A percentile compares a stretch with the other conserved stretches of the same genome.
Evolutionary conservation across 495 filamentous ascomycete species (phyloP).

Genomic region (Podospora fimiseda): DNA sequence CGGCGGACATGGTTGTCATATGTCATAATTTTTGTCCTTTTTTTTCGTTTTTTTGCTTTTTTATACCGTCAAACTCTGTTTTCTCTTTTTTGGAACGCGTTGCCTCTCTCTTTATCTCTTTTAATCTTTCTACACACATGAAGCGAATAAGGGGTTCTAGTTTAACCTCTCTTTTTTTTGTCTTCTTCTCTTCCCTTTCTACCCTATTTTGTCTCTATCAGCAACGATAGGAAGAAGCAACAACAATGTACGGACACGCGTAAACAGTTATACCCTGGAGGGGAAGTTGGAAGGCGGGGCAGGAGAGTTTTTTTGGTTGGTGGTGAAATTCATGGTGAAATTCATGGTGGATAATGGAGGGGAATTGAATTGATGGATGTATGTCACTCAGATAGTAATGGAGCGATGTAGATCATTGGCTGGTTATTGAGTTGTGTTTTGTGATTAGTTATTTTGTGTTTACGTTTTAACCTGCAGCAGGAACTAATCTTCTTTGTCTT

Average conservation of each 20-base stretch:
- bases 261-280: too few species aligned
- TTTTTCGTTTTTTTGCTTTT: not conserved
- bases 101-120: not conserved
- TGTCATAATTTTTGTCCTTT: not conserved
- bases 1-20: not conserved
- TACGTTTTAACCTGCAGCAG: too few species aligned
- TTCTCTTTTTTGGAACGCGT: not conserved
- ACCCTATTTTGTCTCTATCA: not conserved
- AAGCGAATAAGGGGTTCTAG: too few species aligned
- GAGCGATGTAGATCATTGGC: not conserved
- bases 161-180: not conserved
- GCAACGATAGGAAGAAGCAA: not conserved
- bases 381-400: not conserved
- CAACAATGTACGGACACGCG: not conserved
- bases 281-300: not conserved
- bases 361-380: not conserved
- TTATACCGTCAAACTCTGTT: slow-evolving; percentile 1
- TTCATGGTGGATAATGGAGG: not conserved
- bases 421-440: not conserved
- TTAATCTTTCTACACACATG: not conserved
- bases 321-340: not conserved
- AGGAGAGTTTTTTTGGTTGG: not conserved
- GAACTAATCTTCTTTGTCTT: too few species aligned
- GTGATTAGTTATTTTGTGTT: not conserved
- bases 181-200: not conserved